Percentiles rank a stretch among this genome's conserved stretches.
Conservation (phyloP, 1,284 basidiomycete species). For the Apiotrichum brassicae region DNA sequence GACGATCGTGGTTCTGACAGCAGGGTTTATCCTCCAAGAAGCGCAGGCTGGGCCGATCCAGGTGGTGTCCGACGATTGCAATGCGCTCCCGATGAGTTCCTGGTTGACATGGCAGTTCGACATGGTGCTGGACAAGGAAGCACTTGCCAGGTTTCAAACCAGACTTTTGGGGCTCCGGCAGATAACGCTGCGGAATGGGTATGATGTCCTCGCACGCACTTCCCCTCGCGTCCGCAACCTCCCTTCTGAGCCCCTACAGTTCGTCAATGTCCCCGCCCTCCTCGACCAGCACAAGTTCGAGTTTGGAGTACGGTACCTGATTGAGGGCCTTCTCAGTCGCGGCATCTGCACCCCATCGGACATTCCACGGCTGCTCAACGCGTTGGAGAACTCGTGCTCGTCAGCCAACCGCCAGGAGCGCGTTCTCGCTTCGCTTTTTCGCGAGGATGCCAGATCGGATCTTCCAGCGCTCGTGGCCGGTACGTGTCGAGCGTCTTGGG, state of each 20-base stretch:
- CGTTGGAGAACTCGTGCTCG: constrained; percentile 1
- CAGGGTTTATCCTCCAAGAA: constrained; percentile 18
- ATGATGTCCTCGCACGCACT: constrained; percentile 1
- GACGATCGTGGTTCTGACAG: too few relatives aligned
- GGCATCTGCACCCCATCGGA: constrained; percentile 22
- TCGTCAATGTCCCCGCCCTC: not conserved
- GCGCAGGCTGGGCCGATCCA: constrained; percentile 18
- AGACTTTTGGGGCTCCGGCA: constrained; percentile 7
- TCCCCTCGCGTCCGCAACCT: not conserved
- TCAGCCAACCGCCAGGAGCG: constrained; percentile 9
- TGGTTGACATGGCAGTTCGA: constrained; percentile 21
- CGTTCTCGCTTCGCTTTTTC: constrained; percentile 22
- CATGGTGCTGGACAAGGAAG: constrained; percentile 5
- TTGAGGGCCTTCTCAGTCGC: constrained; percentile 25
- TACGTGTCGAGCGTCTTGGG: not conserved
- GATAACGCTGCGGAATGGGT: not conserved
- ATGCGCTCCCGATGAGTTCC: constrained; percentile 7
- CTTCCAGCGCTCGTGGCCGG: not conserved
- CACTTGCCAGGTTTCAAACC: not conserved
- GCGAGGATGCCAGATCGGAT: constrained; percentile 17
- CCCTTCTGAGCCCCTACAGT: constrained; percentile 3
- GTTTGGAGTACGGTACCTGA: constrained; percentile 15
- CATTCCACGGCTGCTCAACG: constrained; percentile 9
- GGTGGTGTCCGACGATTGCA: constrained; percentile 5
- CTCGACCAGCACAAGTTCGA: not conserved